These are phyloP conservation scores for Digitaria exilis DNA, from an alignment of 202 grass and related monocot species.

Conservation along the genomic window DNA sequence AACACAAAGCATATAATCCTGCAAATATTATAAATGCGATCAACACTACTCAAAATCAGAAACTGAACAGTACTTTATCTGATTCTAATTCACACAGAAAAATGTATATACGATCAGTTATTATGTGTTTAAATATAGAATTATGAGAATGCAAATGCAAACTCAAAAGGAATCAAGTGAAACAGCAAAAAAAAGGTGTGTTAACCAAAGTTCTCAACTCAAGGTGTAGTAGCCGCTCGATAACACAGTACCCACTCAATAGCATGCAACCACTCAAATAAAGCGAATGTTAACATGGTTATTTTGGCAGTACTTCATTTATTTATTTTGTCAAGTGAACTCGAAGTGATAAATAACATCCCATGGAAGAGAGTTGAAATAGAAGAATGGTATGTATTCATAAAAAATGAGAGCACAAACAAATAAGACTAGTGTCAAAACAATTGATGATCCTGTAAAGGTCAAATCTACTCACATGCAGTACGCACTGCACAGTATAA, in stretches of 20 bases:
- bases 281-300: neutral
- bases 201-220: neutral
- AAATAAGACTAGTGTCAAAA: no score
- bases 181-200: neutral
- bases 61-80: constrained; percentile 18
- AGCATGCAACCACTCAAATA: neutral
- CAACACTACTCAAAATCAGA: constrained; percentile 2
- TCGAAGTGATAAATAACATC: neutral
- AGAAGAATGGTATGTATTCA: neutral
- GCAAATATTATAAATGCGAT: constrained; percentile 11
- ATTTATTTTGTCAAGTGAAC: constrained; percentile 12
- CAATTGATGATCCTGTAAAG: constrained; percentile 7
- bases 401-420: constrained; percentile 7
- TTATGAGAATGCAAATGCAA: no score
- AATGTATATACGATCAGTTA: no score
- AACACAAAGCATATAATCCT: constrained; percentile 9
- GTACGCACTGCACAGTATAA: neutral
- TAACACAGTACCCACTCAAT: neutral
- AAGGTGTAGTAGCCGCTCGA: neutral
- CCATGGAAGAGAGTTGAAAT: neutral
- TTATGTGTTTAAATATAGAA: no score
- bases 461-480: constrained; percentile 18
- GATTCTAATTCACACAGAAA: no score
- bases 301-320: constrained; percentile 1
- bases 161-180: no score